These are phyloP conservation scores for Annona cherimola DNA, from an alignment of 164 flowering plant genomes.

Conservation along the genomic window DNA sequence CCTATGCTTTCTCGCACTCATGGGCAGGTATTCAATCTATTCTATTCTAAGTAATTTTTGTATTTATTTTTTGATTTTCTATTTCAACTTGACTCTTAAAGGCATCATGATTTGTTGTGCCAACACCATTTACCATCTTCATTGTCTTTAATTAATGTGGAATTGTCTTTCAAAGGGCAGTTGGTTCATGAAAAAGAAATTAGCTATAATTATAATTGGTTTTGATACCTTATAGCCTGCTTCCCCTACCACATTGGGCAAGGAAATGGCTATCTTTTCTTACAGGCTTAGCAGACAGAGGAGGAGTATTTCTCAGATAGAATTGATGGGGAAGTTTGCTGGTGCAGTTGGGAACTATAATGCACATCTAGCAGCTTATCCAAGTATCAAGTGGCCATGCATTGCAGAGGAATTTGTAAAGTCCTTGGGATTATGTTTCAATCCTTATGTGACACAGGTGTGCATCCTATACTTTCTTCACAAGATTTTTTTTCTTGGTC, in stretches of 20 bases:
- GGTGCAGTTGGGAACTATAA: constrained; percentile 97
- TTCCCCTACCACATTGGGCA: constrained; percentile 89
- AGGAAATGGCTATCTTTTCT: constrained; percentile 85
- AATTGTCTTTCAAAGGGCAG: not conserved
- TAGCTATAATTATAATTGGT: not conserved
- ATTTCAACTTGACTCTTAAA: too few species aligned
- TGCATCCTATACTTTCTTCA: constrained; percentile 1
- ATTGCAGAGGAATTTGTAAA: constrained; percentile 80
- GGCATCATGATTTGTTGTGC: not conserved
- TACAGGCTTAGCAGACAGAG: constrained; percentile 65
- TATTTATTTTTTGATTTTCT: not conserved
- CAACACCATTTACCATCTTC: too few species aligned
- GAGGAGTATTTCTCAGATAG: constrained; percentile 42
- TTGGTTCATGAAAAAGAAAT: not conserved
- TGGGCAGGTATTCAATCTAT: constrained; percentile 63
- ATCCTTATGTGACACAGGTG: constrained; percentile 94
- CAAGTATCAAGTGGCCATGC: constrained; percentile 66
- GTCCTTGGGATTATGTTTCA: constrained; percentile 81
- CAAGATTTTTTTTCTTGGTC: not conserved
- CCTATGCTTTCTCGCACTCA: constrained; percentile 97
- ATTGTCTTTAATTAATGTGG: too few species aligned
- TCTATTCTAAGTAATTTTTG: not conserved
- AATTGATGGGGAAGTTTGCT: constrained; percentile 82
- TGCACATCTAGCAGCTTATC: constrained; percentile 92
- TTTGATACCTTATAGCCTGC: constrained; percentile 53